Evolutionary conservation across 345 rosid species (phyloP).

Genomic region (rapeseed (Brassica napus)): DNA sequence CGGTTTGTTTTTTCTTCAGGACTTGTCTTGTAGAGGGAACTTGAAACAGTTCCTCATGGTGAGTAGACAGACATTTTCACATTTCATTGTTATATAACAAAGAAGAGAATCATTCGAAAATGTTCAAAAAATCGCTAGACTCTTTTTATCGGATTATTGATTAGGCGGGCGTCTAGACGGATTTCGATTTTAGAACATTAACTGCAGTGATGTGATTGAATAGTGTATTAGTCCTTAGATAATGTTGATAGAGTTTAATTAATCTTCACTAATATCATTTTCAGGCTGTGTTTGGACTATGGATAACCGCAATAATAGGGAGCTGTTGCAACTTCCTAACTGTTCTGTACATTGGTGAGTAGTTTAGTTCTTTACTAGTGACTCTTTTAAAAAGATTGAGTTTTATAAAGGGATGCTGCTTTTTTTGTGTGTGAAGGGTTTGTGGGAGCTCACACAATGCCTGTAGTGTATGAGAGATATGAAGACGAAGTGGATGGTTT

Average conservation of each 20-base stretch:
- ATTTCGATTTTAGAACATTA: too few species aligned
- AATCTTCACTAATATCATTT: not conserved
- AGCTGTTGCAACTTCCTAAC: slow-evolving; percentile 96
- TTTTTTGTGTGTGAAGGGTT: slow-evolving; percentile 54
- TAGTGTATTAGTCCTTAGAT: not conserved
- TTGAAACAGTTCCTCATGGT: slow-evolving; percentile 82
- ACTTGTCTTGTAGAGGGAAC: slow-evolving; percentile 68
- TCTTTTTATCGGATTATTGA: too few species aligned
- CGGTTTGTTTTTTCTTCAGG: slow-evolving; percentile 70
- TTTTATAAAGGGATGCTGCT: not conserved
- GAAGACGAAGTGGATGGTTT: slow-evolving; percentile 80
- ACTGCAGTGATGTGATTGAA: too few species aligned
- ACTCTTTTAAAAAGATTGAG: not conserved
- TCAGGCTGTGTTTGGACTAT: slow-evolving; percentile 72
- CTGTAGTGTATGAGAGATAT: slow-evolving; percentile 79
- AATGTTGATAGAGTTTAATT: not conserved
- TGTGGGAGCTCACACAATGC: slow-evolving; percentile 89
- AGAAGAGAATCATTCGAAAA: too few species aligned
- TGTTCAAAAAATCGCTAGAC: too few species aligned
- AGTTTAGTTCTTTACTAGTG: not conserved
- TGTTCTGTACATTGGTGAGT: slow-evolving; percentile 81
- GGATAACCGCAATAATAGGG: slow-evolving; percentile 76
- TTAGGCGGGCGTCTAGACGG: too few species aligned
- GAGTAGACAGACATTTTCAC: slow-evolving; percentile 15
- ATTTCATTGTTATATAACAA: not conserved